Base-by-base conservation (phyloP, 768 basidiomycete genomes). In the Calocybe cyanea region DNA sequence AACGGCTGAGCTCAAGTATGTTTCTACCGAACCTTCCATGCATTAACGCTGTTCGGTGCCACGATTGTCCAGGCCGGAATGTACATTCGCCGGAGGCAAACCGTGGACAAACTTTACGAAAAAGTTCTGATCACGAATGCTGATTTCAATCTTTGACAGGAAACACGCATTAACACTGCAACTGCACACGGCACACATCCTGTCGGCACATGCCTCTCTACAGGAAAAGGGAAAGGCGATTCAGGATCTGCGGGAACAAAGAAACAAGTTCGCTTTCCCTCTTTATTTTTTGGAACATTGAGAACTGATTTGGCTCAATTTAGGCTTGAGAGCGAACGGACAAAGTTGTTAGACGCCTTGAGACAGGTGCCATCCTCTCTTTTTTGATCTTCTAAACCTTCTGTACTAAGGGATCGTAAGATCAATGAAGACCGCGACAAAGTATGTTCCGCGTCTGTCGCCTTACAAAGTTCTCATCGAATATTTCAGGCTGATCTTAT, bases 1-100 rank as follows among this genome's bases (percentile, higher is more conserved):
- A 68, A 88, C 86, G 1, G 89, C 89, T 7, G 89, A 92, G 61
- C 75, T 92, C 57, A 92, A 92, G 89, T 92, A 62, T 55, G 86
- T 77, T 18, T 36, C 19, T 45, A 25, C 46, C n/a, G n/a, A n/a
- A n/a, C 34, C 31, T 43, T 52, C 42, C 25, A 30, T 21, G 3
- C 19, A 30, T 35, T 41, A 18, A 33, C 30, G 14, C 17, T 17
- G 30, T 39, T 25, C 9, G 42, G 15, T 25, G 21, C 20, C 40
- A 23, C 38, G 38, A 14, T 34, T 43, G 41, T 35, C 43, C 25
- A 19, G 34, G 15, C 31, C 24, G 35, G 43, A 18, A n/a, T 18
- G n/a, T 18, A 35, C 21, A 6, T 41, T 34, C 41, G 11, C 41
- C 41, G 41, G 32, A 15, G 18, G 30, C n/a, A 28, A 36, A 25